Base-by-base conservation (phyloP, 1,284 basidiomycete species). In the Rhodotorula sp. region DNA sequence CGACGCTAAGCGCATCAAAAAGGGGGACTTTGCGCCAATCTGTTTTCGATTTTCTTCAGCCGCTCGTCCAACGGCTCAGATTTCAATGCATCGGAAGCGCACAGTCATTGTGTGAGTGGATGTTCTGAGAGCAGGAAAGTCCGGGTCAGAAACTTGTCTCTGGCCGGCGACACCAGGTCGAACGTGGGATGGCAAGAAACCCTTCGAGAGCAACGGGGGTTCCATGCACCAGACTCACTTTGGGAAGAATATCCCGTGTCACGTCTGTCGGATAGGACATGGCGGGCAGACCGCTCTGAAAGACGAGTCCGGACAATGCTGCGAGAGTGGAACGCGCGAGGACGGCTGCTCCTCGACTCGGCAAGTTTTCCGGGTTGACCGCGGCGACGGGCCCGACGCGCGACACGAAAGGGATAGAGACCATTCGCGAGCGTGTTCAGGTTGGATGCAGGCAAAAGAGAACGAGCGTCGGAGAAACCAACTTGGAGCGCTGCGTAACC, bases 91-190 rank as follows among this genome's bases (percentile, higher is more conserved):
- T 45, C 2, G 17, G 5, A 6, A 12, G 45, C 45, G 26, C 29
- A 71, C 70, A 71, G 51, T 71, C 70, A 46, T 71, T 71, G 37
- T 71, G 70, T 6, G 70, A 71, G 24, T 71, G 70, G 29, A 68
- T 60, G n/a, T 65, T 49, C 70, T 71, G 60, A 20, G 24, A 14
- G 20, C 24, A 26, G 20, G 5, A 4, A 18, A 12, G 1, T 33
- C 24, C 17, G 45, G 22, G 20, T 53, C 49, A 62, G n/a, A 22
- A n/a, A 37, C n/a, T 24, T 15, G 6, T 14, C 5, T 14, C 17
- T 17, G 10, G 53, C 14, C 22, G 18, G 18, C 12, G 37, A 42
- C 6, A 42, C 12, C 12, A 42, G 37, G 48, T n/a, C 48, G 20
- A 20, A 49, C 48, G 48, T 49, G 48, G 22, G n/a, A 3, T 49